Percentiles rank a stretch among this genome's conserved stretches.
Conservation (phyloP, 164 flowering plant species). For the Annona squamosa region DNA sequence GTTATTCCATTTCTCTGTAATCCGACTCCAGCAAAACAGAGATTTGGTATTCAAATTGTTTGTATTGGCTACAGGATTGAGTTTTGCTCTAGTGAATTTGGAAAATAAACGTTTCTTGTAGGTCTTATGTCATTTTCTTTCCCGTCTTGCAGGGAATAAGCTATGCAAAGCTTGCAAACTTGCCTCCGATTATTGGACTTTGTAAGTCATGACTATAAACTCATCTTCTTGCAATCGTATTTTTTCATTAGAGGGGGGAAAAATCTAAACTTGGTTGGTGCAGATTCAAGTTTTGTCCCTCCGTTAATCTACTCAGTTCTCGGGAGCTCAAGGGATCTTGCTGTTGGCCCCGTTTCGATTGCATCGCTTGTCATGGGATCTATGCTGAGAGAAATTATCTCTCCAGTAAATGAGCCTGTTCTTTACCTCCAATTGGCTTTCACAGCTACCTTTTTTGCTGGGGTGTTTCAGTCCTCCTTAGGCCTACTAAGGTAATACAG, state of each 20-base stretch:
- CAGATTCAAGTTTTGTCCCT: constrained; percentile 72
- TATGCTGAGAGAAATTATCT: constrained; percentile 40
- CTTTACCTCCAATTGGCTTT: constrained; percentile 43
- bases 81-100: background rate
- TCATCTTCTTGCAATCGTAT: background rate
- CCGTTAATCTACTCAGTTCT: constrained; percentile 51
- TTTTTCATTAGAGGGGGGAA: background rate
- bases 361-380: constrained; percentile 59
- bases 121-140: background rate
- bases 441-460: constrained; percentile 57
- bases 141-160: constrained; percentile 46
- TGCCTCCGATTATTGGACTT: constrained; percentile 57
- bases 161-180: constrained; percentile 55
- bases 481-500: constrained; percentile 49
- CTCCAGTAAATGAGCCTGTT: constrained; percentile 20
- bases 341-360: constrained; percentile 53
- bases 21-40: background rate
- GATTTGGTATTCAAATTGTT: background rate
- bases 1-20: too few relatives aligned
- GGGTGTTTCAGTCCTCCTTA: constrained; percentile 43
- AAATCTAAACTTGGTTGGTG: constrained; percentile 7
- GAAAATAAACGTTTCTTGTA: background rate
- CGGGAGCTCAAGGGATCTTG: constrained; percentile 58
- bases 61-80: background rate
- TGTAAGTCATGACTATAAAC: constrained; percentile 30